Evolutionary conservation across 257 asterid species (phyloP).

Genomic region (Petunia secreta): DNA sequence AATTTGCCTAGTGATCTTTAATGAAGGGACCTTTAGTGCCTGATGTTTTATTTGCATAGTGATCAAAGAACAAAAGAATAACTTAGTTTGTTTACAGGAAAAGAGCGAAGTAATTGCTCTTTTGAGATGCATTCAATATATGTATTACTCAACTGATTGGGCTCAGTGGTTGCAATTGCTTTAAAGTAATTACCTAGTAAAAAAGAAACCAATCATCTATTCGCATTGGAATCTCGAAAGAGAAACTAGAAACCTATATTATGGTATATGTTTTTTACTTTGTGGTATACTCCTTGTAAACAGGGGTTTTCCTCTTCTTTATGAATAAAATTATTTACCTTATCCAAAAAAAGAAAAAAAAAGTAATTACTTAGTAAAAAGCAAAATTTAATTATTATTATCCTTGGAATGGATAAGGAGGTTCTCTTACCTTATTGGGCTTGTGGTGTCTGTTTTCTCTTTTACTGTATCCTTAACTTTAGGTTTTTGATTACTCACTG

Average conservation of each 20-base stretch:
- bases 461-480: background rate
- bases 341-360: no score
- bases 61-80: background rate
- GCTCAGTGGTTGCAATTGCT: constrained; percentile 8
- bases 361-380: background rate
- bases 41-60: constrained; percentile 1
- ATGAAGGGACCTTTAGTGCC: background rate
- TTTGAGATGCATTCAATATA: background rate
- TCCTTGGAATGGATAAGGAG: background rate
- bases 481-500: background rate
- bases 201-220: no score
- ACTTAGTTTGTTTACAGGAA: background rate
- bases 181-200: background rate
- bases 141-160: constrained; percentile 3
- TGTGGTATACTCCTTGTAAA: no score
- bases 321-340: no score
- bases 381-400: background rate
- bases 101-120: background rate
- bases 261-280: no score
- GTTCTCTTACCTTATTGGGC: background rate
- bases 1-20: background rate
- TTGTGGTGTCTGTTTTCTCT: background rate
- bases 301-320: no score
- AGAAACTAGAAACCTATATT: no score
- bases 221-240: no score